Evolutionary conservation across 257 asterid genomes (phyloP), one percentile per base, ranked within the genome.

Genomic region (Capsicum rhomboideum): DNA sequence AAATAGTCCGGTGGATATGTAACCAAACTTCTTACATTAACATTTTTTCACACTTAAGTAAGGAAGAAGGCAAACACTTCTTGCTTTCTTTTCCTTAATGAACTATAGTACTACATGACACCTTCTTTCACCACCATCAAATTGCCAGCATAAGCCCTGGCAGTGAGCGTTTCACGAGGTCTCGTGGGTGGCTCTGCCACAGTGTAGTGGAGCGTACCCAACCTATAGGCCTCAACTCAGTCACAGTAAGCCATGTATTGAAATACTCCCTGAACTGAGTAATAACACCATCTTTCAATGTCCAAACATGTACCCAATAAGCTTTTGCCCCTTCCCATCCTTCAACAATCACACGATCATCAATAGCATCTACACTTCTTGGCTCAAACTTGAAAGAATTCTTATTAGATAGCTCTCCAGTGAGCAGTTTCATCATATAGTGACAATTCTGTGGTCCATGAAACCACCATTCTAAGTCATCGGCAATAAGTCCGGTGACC

Each of bases 291-390:
- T 90, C 91, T 86, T 89, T 88, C 8, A 96, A 68, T 5, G 93
- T 94, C 99, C 99, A 96, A 34, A 93, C 97, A 66, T 96, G 99
- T 74, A 96, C 99, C 99, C 99, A 94, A 23, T 94, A 93, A 16
- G 90, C 92, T 55, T 92, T 89, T 53, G 88, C 88, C 11, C 97
- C 98, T 84, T 96, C 98, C 98, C 98, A 94, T 78, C 97, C 98
- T 52, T 94, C 99, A 91, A 87, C 99, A 2, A 94, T 89, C 40
- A 95, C 97, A 12, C 88, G 83, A 18, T 87, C 98, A n/a, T 89
- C 94, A 16, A 95, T 85, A 68, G 87, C 90, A 54, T 90, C 97
- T 5, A 92, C 78, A 90, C 97, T 91, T 16, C 92, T 87, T 0
- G 99, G 97, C 55, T 90, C 91, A 83, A 94, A 96, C 86, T 52